A percentile compares a stretch with the other conserved stretches of the same genome.
Conservation (phyloP, 2,329 filamentous ascomycete genomes). For the Ophiocordyceps sinensis region DNA sequence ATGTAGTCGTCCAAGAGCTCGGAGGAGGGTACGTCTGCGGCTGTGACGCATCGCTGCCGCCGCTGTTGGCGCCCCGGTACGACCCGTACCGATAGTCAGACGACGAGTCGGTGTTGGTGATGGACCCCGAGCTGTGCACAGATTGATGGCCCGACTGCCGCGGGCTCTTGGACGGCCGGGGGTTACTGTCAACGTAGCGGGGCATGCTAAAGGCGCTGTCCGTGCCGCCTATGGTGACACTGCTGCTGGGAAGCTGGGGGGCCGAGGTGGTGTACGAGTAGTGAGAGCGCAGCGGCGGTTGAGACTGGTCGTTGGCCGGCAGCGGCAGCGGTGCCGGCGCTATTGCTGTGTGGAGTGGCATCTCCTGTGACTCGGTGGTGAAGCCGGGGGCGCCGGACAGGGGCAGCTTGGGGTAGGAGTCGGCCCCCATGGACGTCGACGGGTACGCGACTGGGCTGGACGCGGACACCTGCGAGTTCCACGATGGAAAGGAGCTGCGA, state of each 20-base stretch:
- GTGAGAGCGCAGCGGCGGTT: conserved; percentile 34
- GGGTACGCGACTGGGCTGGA: conserved; percentile 32
- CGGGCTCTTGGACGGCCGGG: conserved; percentile 41
- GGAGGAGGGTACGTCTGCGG: conserved; percentile 36
- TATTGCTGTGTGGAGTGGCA: conserved; percentile 38
- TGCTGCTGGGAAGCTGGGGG: conserved; percentile 31
- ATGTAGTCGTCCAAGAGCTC: conserved; percentile 35
- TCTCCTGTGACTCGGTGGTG: conserved; percentile 35
- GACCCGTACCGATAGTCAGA: conserved; percentile 44
- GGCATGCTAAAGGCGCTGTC: conserved; percentile 37
- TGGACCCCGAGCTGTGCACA: conserved; percentile 32
- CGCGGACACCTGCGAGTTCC: conserved; percentile 30
- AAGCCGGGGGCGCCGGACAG: conserved; percentile 33
- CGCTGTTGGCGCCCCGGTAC: conserved; percentile 10
- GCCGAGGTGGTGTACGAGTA: conserved; percentile 40
- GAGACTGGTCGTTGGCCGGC: conserved; percentile 30
- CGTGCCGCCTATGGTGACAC: conserved; percentile 17
- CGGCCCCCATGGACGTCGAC: conserved; percentile 32
- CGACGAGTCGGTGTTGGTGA: conserved; percentile 29
- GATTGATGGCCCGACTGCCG: conserved; percentile 39
- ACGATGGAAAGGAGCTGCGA: conserved; percentile 41
- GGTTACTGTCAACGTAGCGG: conserved; percentile 39
- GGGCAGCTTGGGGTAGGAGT: conserved; percentile 39
- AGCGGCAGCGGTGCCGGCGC: conserved; percentile 35
- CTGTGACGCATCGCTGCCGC: conserved; percentile 16